phyloP scores from a whole-genome alignment of 768 basidiomycete species.

The Tulasnella sp. region DNA sequence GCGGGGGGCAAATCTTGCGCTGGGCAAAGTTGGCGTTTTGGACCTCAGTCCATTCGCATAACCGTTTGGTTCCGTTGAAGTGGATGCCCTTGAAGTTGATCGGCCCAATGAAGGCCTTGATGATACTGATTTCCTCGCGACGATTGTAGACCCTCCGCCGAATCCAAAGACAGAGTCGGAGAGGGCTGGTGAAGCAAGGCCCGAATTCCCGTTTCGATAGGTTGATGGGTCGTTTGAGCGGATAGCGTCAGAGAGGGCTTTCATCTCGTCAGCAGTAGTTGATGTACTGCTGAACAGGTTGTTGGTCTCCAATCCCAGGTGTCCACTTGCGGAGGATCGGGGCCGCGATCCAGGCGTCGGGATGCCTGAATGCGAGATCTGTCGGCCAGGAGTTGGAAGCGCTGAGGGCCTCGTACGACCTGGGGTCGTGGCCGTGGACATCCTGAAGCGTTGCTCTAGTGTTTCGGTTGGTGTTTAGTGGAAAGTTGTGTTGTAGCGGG shows the following conservation, averaged over 20 bases:
- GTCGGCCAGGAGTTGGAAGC: constrained; percentile 69
- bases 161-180: constrained; percentile 47
- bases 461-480: background rate
- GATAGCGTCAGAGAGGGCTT: constrained; percentile 75
- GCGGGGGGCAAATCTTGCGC: constrained; percentile 17
- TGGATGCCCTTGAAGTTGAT: constrained; percentile 18
- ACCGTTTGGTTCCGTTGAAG: constrained; percentile 17
- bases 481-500: background rate
- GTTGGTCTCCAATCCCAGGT: background rate
- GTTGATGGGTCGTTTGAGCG: constrained; percentile 74
- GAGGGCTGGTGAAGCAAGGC: constrained; percentile 30
- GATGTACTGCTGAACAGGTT: constrained; percentile 44
- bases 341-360: constrained; percentile 21
- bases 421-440: constrained; percentile 9
- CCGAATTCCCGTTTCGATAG: constrained; percentile 48
- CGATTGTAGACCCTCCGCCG: constrained; percentile 38
- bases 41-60: constrained; percentile 31
- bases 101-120: constrained; percentile 9
- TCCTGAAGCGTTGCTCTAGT: background rate
- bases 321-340: constrained; percentile 23
- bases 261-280: constrained; percentile 51
- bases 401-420: constrained; percentile 32
- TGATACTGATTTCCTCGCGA: constrained; percentile 16
- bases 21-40: constrained; percentile 48
- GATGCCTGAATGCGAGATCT: constrained; percentile 47